phyloP scores from a whole-genome alignment of 176 grass and related monocot species.

The Carex myosuroides region DNA sequence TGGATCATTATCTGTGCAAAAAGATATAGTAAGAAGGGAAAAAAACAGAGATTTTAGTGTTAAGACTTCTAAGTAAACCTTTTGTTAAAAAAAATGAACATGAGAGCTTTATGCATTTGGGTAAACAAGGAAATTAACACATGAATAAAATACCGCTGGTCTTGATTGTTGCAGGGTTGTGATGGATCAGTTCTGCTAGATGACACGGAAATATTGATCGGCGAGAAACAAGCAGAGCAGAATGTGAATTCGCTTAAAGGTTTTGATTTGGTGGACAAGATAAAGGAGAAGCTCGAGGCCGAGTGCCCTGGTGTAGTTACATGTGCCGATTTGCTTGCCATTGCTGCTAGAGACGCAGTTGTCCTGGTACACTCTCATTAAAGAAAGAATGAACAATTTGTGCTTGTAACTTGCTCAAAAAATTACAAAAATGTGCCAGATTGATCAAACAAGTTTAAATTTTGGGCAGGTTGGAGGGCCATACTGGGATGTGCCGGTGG shows the following conservation, averaged over 20 bases:
- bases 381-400: neutral
- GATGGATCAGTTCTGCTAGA: slow-evolving; percentile 90
- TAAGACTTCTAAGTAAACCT: neutral
- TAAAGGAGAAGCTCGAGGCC: slow-evolving; percentile 82
- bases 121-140: neutral
- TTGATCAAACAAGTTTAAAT: neutral
- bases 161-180: slow-evolving; percentile 47
- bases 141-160: neutral
- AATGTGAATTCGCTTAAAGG: slow-evolving; percentile 86
- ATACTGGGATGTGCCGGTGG: slow-evolving; percentile 95
- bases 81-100: neutral
- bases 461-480: slow-evolving; percentile 68
- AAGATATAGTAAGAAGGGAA: neutral
- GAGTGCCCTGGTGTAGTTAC: slow-evolving; percentile 79
- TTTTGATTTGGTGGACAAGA: slow-evolving; percentile 77
- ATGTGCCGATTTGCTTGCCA: slow-evolving; percentile 84
- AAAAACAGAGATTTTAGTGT: neutral
- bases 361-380: slow-evolving; percentile 43
- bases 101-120: neutral
- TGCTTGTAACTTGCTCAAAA: neutral
- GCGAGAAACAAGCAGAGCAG: slow-evolving; percentile 82
- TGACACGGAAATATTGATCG: slow-evolving; percentile 58
- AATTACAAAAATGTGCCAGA: neutral
- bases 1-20: neutral
- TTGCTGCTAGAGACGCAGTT: slow-evolving; percentile 78